These are phyloP conservation scores for Rhizopogon vulgaris DNA, from an alignment of 768 basidiomycete genomes.

Conservation along the genomic window DNA sequence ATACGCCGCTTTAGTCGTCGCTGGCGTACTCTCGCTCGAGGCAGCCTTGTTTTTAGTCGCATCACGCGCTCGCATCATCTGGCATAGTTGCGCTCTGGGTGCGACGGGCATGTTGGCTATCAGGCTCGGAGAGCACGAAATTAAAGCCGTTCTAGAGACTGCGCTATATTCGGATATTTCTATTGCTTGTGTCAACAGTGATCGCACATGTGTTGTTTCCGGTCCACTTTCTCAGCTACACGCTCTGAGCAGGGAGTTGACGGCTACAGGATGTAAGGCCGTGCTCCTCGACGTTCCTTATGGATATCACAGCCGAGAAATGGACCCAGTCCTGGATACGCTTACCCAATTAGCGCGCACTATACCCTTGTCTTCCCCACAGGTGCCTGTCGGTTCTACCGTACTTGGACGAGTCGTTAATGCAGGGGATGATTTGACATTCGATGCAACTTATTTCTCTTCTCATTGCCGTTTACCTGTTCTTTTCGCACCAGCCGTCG, in stretches of 20 bases:
- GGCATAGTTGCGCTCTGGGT: slow-evolving; percentile 35
- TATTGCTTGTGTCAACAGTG: slow-evolving; percentile 60
- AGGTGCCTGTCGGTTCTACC: slow-evolving; percentile 58
- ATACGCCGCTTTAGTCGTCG: slow-evolving; percentile 64
- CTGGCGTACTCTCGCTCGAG: slow-evolving; percentile 49
- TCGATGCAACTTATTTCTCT: slow-evolving; percentile 47
- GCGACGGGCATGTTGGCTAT: slow-evolving; percentile 61
- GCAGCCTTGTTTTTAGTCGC: slow-evolving; percentile 56
- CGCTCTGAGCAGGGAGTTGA: slow-evolving; percentile 36
- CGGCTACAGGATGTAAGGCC: slow-evolving; percentile 32
- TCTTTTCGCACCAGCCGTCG: slow-evolving; percentile 45
- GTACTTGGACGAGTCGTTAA: slow-evolving; percentile 47
- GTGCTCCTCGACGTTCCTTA: slow-evolving; percentile 47
- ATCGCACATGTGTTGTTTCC: slow-evolving; percentile 50
- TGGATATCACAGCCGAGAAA: slow-evolving; percentile 62
- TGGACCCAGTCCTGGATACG: slow-evolving; percentile 50
- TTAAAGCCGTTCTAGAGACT: slow-evolving; percentile 30
- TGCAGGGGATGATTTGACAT: slow-evolving; percentile 44
- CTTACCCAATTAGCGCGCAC: slow-evolving; percentile 34
- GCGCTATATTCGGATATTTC: slow-evolving; percentile 31
- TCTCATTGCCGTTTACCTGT: slow-evolving; percentile 57
- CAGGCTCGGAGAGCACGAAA: slow-evolving; percentile 27
- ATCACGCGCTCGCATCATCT: slow-evolving; percentile 51
- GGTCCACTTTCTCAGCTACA: slow-evolving; percentile 43
- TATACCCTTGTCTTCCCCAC: slow-evolving; percentile 39